Evolutionary conservation across 1,284 basidiomycete genomes (phyloP).

Genomic region (Polyporus tsugae): DNA sequence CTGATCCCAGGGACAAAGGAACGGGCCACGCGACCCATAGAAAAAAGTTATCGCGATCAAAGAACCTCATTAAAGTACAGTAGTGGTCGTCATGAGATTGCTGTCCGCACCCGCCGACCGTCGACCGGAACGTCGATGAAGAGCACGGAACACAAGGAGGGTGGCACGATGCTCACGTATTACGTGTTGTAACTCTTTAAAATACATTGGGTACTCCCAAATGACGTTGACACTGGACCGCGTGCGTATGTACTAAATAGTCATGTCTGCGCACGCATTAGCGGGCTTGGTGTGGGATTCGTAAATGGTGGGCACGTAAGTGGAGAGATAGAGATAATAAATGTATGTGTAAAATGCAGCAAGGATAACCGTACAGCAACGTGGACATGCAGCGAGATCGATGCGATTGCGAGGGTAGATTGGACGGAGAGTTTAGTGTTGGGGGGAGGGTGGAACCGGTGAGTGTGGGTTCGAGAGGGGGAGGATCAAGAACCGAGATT

Average conservation of each 20-base stretch:
- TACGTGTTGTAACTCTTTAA: background rate
- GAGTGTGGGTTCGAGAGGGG: slow-evolving; percentile 2
- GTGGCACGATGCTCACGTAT: slow-evolving; percentile 1
- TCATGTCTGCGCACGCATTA: slow-evolving; percentile 3
- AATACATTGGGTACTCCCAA: slow-evolving; percentile 9
- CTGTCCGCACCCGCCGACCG: background rate
- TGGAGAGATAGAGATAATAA: slow-evolving; percentile 21
- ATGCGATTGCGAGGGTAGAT: slow-evolving; percentile 12
- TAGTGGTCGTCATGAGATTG: background rate
- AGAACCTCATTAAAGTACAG: slow-evolving; percentile 3
- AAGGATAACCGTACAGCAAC: slow-evolving; percentile 28
- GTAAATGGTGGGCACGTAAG: background rate
- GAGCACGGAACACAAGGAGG: background rate
- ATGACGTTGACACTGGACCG: slow-evolving; percentile 1
- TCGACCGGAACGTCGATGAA: too few relatives aligned
- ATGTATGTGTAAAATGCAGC: slow-evolving; percentile 25
- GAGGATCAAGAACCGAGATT: slow-evolving; percentile 4
- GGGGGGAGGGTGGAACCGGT: background rate
- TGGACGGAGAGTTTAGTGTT: background rate
- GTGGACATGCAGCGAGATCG: slow-evolving; percentile 25
- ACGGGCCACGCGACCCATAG: background rate
- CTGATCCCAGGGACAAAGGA: background rate
- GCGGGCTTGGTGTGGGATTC: background rate
- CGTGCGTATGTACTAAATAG: slow-evolving; percentile 2
- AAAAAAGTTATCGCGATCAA: background rate